Base-by-base conservation (phyloP, 352 stramenopile genomes). In the Phytophthora lateralis region DNA sequence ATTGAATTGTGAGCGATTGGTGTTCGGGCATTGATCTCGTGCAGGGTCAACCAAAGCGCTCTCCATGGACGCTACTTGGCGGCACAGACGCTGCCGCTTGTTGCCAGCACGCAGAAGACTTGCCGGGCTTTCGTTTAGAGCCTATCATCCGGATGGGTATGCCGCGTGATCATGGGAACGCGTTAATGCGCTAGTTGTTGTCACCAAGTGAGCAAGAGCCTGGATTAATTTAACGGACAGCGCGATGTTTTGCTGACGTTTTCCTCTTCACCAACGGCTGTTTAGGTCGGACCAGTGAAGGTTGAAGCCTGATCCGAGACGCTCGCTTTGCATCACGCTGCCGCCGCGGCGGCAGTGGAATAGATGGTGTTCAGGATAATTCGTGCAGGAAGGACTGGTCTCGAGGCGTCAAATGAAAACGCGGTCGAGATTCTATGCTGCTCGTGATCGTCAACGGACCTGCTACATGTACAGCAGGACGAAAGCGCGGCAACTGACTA, bases 1-100 rank as follows among this genome's bases (percentile, higher is more conserved):
- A 67, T 66, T 66, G 20, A 70, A 48, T 66, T 66, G 62, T 70
- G 55, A 66, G 29, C 41, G 49, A 38, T 60, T 35, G 48, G 14
- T 55, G 20, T 35, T 21, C 48, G 48, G 24, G 20, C 21, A 34
- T 45, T 44, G 34, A 39, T 12, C n/a, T 10, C 34, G 15, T 10
- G 20, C 34, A 24, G 24, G 10, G 15, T 5, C 47, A 32, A 55
- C 30, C 17, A 32, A 8, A 26, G 20, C 20, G 12, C 18, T 44
- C 17, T 14, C 38, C 17, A 14, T 24, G 15, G 17, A 14, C 38
- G 17, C n/a, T 43, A 17, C 44, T 50, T 51, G 55, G 55, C 26
- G 21, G 46, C 55, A 63, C 45, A 57, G 55, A 57, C 17, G 34
- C 34, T 26, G 9, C 34, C 18, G 18, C 32, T 53, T 15, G 12